Conservation (phyloP, 805 yeast species). For the Candida khao-thaluensis region DNA sequence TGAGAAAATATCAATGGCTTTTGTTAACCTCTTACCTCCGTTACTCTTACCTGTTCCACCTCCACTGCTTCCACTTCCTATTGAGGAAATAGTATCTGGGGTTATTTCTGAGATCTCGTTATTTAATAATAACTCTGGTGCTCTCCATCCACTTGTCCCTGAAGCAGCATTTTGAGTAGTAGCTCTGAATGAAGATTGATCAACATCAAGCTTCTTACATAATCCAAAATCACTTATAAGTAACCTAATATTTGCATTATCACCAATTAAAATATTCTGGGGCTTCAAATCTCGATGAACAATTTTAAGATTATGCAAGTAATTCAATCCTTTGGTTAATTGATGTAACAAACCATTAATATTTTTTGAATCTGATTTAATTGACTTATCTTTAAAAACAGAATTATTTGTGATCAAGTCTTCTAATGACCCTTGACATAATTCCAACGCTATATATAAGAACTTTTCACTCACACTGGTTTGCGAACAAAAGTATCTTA, state of each 20-base stretch:
- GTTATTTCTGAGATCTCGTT: slow-evolving; percentile 39
- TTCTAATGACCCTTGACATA: slow-evolving; percentile 86
- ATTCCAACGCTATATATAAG: slow-evolving; percentile 87
- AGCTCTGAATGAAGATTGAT: slow-evolving; percentile 90
- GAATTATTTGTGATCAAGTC: slow-evolving; percentile 66
- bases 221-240: slow-evolving; percentile 94
- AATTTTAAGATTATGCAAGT: slow-evolving; percentile 83
- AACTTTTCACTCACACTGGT: slow-evolving; percentile 70
- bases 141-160: slow-evolving; percentile 98
- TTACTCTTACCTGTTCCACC: slow-evolving; percentile 6
- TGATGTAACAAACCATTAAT: slow-evolving; percentile 60
- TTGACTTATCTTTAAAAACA: slow-evolving; percentile 26
- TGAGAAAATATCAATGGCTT: slow-evolving; percentile 91
- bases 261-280: slow-evolving; percentile 84
- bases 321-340: slow-evolving; percentile 79
- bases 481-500: slow-evolving; percentile 91
- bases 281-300: slow-evolving; percentile 96
- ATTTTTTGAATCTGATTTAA: slow-evolving; percentile 9
- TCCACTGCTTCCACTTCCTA: slow-evolving; percentile 17
- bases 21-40: slow-evolving; percentile 59
- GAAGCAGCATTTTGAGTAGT: slow-evolving; percentile 86
- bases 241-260: slow-evolving; percentile 50
- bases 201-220: slow-evolving; percentile 87
- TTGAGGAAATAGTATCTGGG: slow-evolving; percentile 35
- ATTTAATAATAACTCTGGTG: slow-evolving; percentile 74